Evolutionary conservation across 164 flowering plant species (phyloP).

Genomic region (Nelumbo lutea): DNA sequence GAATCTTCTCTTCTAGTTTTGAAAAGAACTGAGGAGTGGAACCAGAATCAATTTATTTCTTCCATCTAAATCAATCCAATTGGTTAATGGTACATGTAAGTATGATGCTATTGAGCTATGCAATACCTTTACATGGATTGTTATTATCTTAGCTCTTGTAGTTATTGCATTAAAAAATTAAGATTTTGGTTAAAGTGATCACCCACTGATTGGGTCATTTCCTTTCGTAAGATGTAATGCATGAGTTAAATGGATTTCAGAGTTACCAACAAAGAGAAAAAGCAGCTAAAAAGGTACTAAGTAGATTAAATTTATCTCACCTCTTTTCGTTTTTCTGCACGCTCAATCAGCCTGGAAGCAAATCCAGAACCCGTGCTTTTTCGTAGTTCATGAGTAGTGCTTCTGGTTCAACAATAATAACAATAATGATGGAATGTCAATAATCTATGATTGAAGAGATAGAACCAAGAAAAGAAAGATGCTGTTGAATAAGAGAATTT

Average conservation of each 20-base stretch:
- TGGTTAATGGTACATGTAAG: too few species aligned
- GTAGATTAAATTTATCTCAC: conserved; percentile 24
- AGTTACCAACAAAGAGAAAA: background rate
- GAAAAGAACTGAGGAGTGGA: conserved; percentile 46
- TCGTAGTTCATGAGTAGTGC: conserved; percentile 34
- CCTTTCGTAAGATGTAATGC: too few species aligned
- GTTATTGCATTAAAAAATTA: too few species aligned
- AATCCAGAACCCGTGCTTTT: conserved; percentile 50
- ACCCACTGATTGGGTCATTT: too few species aligned
- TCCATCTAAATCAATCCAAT: background rate
- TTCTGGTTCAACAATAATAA: conserved; percentile 23
- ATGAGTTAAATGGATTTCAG: background rate
- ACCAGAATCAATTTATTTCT: background rate
- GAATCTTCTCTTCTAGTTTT: conserved; percentile 78
- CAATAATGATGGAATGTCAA: background rate
- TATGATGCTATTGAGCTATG: too few species aligned
- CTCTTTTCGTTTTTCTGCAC: conserved; percentile 86
- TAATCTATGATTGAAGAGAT: too few species aligned
- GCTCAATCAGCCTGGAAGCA: conserved; percentile 70
- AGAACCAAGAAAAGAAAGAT: background rate
- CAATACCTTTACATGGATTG: too few species aligned
- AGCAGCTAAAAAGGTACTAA: background rate
- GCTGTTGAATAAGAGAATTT: background rate
- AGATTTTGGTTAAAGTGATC: too few species aligned
- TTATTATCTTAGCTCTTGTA: too few species aligned